Conservation (phyloP, 73 alveolate genomes). For the Symbiodinium natans region DNA sequence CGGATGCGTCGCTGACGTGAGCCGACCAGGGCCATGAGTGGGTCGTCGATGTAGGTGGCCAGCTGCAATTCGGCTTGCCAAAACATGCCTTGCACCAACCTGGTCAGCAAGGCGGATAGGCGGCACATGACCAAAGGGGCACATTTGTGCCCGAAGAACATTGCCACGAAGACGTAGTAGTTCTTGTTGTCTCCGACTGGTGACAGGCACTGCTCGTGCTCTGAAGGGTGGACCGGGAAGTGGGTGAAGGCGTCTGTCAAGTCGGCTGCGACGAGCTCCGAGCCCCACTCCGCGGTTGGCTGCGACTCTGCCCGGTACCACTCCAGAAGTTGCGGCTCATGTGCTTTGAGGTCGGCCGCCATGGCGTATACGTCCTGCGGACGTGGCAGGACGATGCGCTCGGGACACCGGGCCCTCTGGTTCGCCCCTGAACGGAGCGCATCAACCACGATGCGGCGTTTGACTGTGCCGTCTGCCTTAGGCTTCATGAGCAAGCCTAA, state of each 20-base stretch:
- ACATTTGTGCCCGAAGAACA: not conserved
- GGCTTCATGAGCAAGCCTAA: conserved; percentile 1
- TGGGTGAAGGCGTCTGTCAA: conserved; percentile 29
- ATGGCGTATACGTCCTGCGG: not conserved
- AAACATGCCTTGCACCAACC: not conserved
- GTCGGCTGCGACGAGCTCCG: not conserved
- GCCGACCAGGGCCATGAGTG: not conserved
- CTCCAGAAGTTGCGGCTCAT: not conserved
- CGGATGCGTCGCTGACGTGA: not conserved
- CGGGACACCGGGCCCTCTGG: not conserved
- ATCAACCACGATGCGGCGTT: conserved; percentile 12
- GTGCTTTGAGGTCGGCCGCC: not conserved
- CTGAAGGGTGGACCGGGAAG: not conserved
- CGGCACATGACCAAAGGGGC: not conserved
- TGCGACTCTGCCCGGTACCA: not conserved
- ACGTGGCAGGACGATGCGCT: conserved; percentile 32
- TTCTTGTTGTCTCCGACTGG: not conserved
- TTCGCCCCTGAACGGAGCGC: conserved; percentile 1
- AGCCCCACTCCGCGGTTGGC: not conserved
- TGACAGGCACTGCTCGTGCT: not conserved
- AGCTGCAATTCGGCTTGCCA: not conserved
- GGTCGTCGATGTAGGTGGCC: conserved; percentile 8
- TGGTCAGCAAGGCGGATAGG: not conserved
- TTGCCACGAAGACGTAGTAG: not conserved
- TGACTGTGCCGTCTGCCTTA: conserved; percentile 12